Evolutionary conservation across 2,329 filamentous ascomycete species (phyloP).

Genomic region (Exophiala bonariae): DNA sequence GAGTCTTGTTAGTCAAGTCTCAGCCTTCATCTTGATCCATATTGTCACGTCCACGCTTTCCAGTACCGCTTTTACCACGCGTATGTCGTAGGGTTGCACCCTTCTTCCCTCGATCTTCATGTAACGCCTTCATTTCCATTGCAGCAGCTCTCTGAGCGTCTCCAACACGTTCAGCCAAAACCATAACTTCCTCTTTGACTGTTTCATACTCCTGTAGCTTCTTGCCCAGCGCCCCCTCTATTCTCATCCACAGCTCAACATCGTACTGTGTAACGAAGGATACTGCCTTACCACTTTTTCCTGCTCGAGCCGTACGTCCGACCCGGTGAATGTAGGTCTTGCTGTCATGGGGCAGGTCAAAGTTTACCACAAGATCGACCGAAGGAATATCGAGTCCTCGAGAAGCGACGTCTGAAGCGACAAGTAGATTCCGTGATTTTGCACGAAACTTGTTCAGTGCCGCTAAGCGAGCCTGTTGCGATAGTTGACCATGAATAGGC

Average conservation of each 20-base stretch:
- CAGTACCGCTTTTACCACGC: constrained; percentile 40
- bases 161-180: constrained; percentile 73
- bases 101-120: constrained; percentile 56
- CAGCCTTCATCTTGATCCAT: constrained; percentile 78
- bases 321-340: constrained; percentile 92
- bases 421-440: constrained; percentile 77
- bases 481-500: constrained; percentile 88
- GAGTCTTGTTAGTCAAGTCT: no score
- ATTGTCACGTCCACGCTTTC: constrained; percentile 57
- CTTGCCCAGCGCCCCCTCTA: constrained; percentile 79
- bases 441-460: constrained; percentile 88
- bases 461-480: constrained; percentile 80
- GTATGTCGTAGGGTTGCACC: constrained; percentile 48
- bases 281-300: constrained; percentile 79
- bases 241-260: constrained; percentile 74
- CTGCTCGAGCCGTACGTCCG: constrained; percentile 81
- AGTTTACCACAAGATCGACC: constrained; percentile 83
- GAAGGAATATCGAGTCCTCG: constrained; percentile 88
- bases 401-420: constrained; percentile 88
- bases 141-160: constrained; percentile 80
- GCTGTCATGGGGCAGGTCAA: constrained; percentile 77
- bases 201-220: constrained; percentile 69
- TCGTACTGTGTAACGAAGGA: constrained; percentile 86
- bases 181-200: constrained; percentile 80
- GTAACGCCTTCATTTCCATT: constrained; percentile 76